A percentile compares a stretch with the other conserved stretches of the same genome.
Evolutionary conservation across 1,284 basidiomycete genomes (phyloP).

Genomic region (Grifola frondosa): DNA sequence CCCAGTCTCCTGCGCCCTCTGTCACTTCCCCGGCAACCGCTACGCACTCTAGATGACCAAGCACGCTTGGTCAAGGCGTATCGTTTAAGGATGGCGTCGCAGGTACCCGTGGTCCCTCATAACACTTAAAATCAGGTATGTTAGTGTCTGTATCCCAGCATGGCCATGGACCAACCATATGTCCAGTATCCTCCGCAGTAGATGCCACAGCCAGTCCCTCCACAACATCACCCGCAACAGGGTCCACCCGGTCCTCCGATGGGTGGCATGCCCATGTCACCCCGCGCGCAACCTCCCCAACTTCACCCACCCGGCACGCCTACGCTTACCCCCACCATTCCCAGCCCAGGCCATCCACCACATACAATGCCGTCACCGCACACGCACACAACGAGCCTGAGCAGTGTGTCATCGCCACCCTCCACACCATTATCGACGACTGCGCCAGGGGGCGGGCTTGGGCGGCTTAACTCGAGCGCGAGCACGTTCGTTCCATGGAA

Average conservation of each 20-base stretch:
- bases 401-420: conserved; percentile 61
- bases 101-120: conserved; percentile 29
- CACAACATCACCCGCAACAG: conserved; percentile 30
- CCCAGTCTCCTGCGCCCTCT: conserved; percentile 70
- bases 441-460: conserved; percentile 34
- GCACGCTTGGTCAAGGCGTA: conserved; percentile 65
- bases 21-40: conserved; percentile 44
- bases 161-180: conserved; percentile 31
- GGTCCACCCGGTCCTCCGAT: conserved; percentile 44
- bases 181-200: conserved; percentile 34
- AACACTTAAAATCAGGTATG: conserved; percentile 62
- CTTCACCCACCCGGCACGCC: conserved; percentile 66
- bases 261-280: conserved; percentile 56
- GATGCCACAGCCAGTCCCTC: conserved; percentile 42
- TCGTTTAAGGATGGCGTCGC: conserved; percentile 78
- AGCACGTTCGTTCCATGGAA: conserved; percentile 61
- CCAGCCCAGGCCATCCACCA: conserved; percentile 45
- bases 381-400: conserved; percentile 48
- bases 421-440: conserved; percentile 57
- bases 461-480: conserved; percentile 59
- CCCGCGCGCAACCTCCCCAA: conserved; percentile 55
- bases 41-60: conserved; percentile 71
- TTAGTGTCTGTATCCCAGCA: conserved; percentile 24
- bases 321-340: conserved; percentile 55
- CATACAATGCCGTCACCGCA: conserved; percentile 52